These are phyloP conservation scores for Rubroshorea leprosula DNA, from an alignment of 345 rosid genomes.

Conservation along the genomic window DNA sequence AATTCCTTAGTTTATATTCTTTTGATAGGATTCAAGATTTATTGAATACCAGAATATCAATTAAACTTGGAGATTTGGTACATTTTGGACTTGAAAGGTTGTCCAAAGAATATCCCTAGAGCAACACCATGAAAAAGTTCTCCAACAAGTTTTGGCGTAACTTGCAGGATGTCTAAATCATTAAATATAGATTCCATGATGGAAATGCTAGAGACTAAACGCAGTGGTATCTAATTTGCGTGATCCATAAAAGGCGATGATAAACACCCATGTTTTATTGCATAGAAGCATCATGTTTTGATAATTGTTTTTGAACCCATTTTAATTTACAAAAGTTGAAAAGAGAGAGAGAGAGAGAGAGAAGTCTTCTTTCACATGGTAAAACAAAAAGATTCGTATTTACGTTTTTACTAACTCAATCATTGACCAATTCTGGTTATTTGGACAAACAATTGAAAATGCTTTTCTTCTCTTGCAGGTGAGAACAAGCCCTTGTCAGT, in stretches of 20 bases:
- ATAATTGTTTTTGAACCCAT: background rate
- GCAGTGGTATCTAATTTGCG: background rate
- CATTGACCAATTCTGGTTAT: background rate
- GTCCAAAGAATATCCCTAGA: background rate
- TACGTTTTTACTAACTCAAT: too few relatives aligned
- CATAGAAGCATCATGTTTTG: background rate
- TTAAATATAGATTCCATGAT: background rate
- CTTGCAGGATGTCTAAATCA: background rate
- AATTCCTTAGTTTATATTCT: background rate
- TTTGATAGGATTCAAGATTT: background rate
- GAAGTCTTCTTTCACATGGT: too few relatives aligned
- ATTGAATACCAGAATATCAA: background rate
- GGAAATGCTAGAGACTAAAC: background rate
- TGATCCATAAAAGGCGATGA: background rate
- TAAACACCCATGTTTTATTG: too few relatives aligned
- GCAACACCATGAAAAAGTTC: background rate
- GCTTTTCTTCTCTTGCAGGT: conserved; percentile 43
- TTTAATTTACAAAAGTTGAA: background rate
- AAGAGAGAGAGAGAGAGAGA: too few relatives aligned
- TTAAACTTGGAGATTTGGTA: background rate
- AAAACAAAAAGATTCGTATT: too few relatives aligned
- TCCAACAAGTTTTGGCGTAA: background rate
- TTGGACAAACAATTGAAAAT: background rate
- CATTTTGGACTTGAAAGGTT: background rate
- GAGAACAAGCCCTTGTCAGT: conserved; percentile 58